Conservation (phyloP, 208 protist species). For the Endotrypanum monterogeii region DNA sequence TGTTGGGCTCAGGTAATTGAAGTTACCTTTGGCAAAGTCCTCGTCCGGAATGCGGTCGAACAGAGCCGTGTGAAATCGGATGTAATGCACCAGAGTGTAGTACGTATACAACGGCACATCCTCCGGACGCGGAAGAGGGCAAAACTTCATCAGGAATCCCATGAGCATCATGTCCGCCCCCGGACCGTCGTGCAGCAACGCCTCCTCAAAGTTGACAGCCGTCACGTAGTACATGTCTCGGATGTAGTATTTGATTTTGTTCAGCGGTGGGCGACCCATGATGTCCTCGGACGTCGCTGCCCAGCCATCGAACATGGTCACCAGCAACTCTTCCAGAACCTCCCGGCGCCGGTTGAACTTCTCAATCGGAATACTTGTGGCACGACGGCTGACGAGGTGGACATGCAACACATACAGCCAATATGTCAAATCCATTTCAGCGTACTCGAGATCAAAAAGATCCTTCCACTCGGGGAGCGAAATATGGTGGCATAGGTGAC, state of each 20-base stretch:
- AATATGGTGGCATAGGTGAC: slow-evolving; percentile 90
- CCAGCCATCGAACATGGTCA: slow-evolving; percentile 91
- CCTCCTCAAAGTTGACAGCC: slow-evolving; percentile 90
- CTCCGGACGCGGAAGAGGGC: slow-evolving; percentile 82
- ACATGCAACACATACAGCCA: slow-evolving; percentile 91
- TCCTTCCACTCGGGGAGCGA: slow-evolving; percentile 78
- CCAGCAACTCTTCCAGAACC: slow-evolving; percentile 86
- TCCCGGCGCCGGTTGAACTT: slow-evolving; percentile 86
- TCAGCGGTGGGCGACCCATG: slow-evolving; percentile 85
- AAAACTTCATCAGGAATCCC: slow-evolving; percentile 91
- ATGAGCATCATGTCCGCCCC: slow-evolving; percentile 88
- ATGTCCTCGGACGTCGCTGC: slow-evolving; percentile 81
- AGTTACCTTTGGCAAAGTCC: slow-evolving; percentile 84
- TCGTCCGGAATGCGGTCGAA: slow-evolving; percentile 90
- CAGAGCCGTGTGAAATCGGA: slow-evolving; percentile 90
- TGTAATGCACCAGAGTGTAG: slow-evolving; percentile 92
- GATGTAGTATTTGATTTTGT: slow-evolving; percentile 89
- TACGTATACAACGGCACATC: slow-evolving; percentile 91
- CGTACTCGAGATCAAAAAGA: slow-evolving; percentile 89
- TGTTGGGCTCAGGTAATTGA: slow-evolving; percentile 86
- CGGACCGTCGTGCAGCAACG: slow-evolving; percentile 76
- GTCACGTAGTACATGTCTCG: slow-evolving; percentile 93
- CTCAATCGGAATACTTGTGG: slow-evolving; percentile 85
- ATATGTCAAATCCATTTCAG: slow-evolving; percentile 90
- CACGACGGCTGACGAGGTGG: slow-evolving; percentile 82